These are phyloP conservation scores for Saccharomycopsis oosterbeekiorum DNA, from an alignment of 805 yeast genomes.

Conservation along the genomic window DNA sequence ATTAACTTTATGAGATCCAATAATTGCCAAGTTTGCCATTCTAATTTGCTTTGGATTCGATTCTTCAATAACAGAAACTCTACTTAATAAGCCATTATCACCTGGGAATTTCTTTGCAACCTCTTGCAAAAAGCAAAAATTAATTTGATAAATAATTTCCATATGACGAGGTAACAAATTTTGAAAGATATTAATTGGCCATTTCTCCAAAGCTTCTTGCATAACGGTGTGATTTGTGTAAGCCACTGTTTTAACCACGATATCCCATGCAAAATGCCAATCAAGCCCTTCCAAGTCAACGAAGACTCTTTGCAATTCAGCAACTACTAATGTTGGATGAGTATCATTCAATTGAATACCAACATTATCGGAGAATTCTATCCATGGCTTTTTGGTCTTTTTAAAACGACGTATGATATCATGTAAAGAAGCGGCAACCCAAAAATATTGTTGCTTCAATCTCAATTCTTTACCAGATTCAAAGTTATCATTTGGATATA, in stretches of 20 bases:
- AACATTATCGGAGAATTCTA: constrained; percentile 71
- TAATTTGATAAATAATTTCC: constrained; percentile 82
- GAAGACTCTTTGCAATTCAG: constrained; percentile 77
- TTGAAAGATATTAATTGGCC: constrained; percentile 81
- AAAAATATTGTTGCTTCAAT: constrained; percentile 89
- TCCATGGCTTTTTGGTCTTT: constrained; percentile 68
- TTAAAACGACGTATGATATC: constrained; percentile 87
- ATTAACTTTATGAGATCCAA: constrained; percentile 88
- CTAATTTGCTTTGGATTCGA: constrained; percentile 70
- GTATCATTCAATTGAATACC: constrained; percentile 94
- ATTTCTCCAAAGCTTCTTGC: constrained; percentile 90
- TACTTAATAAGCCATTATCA: constrained; percentile 50
- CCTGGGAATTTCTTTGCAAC: constrained; percentile 73
- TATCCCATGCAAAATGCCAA: constrained; percentile 82
- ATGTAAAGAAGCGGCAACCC: constrained; percentile 91
- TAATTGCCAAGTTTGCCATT: constrained; percentile 86
- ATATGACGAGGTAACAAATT: constrained; percentile 81
- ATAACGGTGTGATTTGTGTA: constrained; percentile 93
- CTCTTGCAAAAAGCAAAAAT: constrained; percentile 62
- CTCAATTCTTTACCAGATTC: constrained; percentile 85
- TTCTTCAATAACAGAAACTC: constrained; percentile 84
- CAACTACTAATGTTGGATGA: constrained; percentile 87
- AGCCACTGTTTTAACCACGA: constrained; percentile 73
- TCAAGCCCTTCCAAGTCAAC: constrained; percentile 73
- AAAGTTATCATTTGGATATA: constrained; percentile 91